These are phyloP conservation scores for Colletotrichum tanaceti DNA, from an alignment of 2,329 filamentous ascomycete genomes.

Conservation along the genomic window DNA sequence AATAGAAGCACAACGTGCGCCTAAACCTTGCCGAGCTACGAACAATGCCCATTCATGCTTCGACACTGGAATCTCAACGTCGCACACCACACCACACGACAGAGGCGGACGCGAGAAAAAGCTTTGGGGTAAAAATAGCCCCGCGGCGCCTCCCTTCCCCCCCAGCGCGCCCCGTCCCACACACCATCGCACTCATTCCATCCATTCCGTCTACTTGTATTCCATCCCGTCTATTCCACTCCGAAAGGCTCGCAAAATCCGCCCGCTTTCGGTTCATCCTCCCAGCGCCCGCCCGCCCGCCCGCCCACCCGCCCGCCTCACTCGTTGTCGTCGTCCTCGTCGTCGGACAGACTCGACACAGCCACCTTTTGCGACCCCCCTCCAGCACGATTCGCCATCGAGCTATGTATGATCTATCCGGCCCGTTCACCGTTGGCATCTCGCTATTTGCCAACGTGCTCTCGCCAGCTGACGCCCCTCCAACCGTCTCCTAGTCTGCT, in stretches of 20 bases:
- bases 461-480: conserved; percentile 24
- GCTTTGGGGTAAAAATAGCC: conserved; percentile 31
- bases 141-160: conserved; percentile 34
- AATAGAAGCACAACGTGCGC: neutral
- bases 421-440: conserved; percentile 33
- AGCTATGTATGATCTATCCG: neutral
- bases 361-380: conserved; percentile 16
- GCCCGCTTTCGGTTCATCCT: conserved; percentile 32
- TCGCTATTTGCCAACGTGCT: conserved; percentile 36
- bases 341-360: conserved; percentile 12
- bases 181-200: conserved; percentile 21
- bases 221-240: too few relatives aligned
- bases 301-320: conserved; percentile 30
- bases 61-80: neutral
- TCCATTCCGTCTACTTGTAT: neutral
- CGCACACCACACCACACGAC: neutral
- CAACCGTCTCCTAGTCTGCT: conserved; percentile 11
- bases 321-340: neutral
- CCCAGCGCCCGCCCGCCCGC: conserved; percentile 28
- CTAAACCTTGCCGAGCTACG: neutral
- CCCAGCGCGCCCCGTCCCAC: conserved; percentile 30
- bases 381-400: conserved; percentile 16
- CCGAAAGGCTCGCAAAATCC: neutral
- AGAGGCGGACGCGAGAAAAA: neutral
- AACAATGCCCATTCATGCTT: neutral